These are phyloP conservation scores for Pisolithus thermaeus DNA, from an alignment of 1,284 basidiomycete species.

Conservation along the genomic window DNA sequence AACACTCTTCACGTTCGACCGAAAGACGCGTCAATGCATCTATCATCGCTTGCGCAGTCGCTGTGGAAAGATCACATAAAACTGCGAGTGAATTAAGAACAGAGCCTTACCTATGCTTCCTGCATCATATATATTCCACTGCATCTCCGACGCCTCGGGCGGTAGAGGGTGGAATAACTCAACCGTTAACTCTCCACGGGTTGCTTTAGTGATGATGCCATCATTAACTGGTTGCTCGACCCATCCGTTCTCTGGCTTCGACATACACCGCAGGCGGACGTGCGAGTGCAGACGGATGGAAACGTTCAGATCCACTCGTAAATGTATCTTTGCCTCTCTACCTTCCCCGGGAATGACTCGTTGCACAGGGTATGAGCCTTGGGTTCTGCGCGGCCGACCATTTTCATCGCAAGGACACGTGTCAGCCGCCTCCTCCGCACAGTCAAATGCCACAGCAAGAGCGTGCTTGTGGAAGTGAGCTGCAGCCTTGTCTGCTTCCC, in stretches of 20 bases:
- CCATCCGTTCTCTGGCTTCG: constrained; percentile 46
- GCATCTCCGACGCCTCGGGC: constrained; percentile 49
- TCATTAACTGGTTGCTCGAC: constrained; percentile 44
- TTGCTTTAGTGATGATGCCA: constrained; percentile 45
- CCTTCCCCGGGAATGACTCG: constrained; percentile 31
- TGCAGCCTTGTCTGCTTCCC: constrained; percentile 20
- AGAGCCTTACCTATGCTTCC: constrained; percentile 45
- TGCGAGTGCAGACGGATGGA: constrained; percentile 54
- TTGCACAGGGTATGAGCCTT: constrained; percentile 35
- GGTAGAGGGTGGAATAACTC: constrained; percentile 50
- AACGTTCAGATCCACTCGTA: constrained; percentile 47
- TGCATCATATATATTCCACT: constrained; percentile 59
- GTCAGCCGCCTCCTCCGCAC: constrained; percentile 59
- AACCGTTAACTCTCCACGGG: constrained; percentile 49
- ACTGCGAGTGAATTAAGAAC: background rate
- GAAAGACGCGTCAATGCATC: constrained; percentile 49
- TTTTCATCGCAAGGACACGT: constrained; percentile 58
- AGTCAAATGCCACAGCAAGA: constrained; percentile 50
- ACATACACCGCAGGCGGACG: constrained; percentile 53
- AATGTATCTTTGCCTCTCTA: constrained; percentile 39
- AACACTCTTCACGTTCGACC: constrained; percentile 38
- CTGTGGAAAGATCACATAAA: constrained; percentile 21
- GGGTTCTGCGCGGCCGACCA: constrained; percentile 40
- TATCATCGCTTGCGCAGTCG: constrained; percentile 58
- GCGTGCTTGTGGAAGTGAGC: constrained; percentile 49